Evolutionary conservation across 2,329 filamentous ascomycete genomes (phyloP).

Genomic region (Paecilomyces sp.): DNA sequence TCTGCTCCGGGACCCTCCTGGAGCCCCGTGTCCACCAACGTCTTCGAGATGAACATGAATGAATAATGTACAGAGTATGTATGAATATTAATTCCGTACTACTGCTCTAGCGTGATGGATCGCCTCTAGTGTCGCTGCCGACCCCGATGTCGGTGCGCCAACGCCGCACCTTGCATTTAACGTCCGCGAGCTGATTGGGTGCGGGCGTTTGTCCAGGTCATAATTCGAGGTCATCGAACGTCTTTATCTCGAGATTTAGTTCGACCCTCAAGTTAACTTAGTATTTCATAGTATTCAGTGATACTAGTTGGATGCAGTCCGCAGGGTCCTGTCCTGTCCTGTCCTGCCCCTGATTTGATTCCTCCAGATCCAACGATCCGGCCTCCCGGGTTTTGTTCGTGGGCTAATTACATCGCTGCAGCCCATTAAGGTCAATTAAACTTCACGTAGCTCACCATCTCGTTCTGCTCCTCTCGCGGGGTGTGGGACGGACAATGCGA

Average conservation of each 20-base stretch:
- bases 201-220: constrained; percentile 14
- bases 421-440: neutral
- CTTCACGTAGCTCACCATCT: neutral
- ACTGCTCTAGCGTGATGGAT: neutral
- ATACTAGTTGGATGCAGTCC: too few relatives aligned
- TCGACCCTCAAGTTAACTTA: too few relatives aligned
- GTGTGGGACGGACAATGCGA: neutral
- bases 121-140: neutral
- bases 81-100: too few relatives aligned
- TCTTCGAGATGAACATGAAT: neutral
- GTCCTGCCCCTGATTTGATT: neutral
- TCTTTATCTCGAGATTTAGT: constrained; percentile 10
- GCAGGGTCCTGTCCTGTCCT: constrained; percentile 1
- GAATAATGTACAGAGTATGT: too few relatives aligned
- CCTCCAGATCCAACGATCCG: neutral
- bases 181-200: constrained; percentile 11
- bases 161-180: constrained; percentile 11
- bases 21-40: neutral
- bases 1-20: neutral
- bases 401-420: neutral
- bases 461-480: neutral
- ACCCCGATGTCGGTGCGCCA: constrained; percentile 22
- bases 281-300: too few relatives aligned
- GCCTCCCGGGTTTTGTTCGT: neutral
- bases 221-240: constrained; percentile 18